Conservation (phyloP, 805 yeast genomes). For the Scheffersomyces lignosus region DNA sequence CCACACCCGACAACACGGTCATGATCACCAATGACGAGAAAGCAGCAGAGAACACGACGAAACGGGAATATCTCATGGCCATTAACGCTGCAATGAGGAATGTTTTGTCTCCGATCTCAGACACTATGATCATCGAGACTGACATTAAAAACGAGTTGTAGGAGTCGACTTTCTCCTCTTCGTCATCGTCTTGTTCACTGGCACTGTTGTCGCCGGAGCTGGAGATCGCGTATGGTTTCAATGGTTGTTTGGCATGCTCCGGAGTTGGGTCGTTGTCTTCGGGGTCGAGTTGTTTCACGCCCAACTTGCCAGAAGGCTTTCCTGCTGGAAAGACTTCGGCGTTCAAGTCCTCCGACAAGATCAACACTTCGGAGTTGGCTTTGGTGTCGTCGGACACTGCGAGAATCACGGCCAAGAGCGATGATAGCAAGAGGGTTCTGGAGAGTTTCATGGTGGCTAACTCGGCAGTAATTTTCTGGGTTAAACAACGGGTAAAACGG, state of each 20-base stretch:
- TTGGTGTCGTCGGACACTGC: too few species aligned
- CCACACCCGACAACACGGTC: constrained; percentile 88
- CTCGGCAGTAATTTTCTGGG: too few species aligned
- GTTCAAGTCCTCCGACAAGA: neutral
- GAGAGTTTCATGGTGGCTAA: too few species aligned
- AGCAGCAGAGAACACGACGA: constrained; percentile 86
- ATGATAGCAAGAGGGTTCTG: too few species aligned
- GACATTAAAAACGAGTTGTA: constrained; percentile 72
- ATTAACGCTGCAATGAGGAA: constrained; percentile 94
- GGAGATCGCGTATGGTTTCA: constrained; percentile 13
- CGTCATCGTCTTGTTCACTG: constrained; percentile 10
- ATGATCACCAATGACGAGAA: constrained; percentile 81
- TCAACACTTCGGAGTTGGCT: neutral
- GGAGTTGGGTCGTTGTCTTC: constrained; percentile 33
- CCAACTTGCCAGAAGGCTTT: constrained; percentile 8
- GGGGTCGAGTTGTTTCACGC: constrained; percentile 19
- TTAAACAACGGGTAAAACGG: too few species aligned
- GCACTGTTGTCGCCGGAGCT: neutral
- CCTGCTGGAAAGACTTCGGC: neutral
- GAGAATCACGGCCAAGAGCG: neutral
- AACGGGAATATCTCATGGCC: constrained; percentile 92
- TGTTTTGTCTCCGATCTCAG: constrained; percentile 97
- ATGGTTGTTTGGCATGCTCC: constrained; percentile 17
- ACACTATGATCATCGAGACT: constrained; percentile 85
- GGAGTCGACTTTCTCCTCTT: constrained; percentile 11